Evolutionary conservation across 768 basidiomycete species (phyloP).

Genomic region (Tylopilus rubrobrunneus): DNA sequence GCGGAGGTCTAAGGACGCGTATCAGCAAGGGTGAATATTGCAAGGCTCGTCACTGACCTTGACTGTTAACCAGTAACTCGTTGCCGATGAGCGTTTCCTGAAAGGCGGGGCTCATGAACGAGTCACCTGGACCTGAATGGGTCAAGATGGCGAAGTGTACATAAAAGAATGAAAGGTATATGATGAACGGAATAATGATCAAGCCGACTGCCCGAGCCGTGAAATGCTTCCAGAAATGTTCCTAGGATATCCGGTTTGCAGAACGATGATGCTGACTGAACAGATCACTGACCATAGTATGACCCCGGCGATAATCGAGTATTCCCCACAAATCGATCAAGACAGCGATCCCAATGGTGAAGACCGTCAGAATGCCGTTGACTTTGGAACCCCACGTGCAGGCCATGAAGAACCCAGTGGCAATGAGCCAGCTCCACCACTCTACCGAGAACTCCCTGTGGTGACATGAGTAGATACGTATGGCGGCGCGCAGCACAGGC

Average conservation of each 20-base stretch:
- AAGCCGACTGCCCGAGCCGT: conserved; percentile 77
- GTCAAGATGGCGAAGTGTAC: conserved; percentile 87
- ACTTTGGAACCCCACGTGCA: conserved; percentile 98
- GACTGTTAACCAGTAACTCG: conserved; percentile 85
- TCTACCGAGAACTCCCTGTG: conserved; percentile 77
- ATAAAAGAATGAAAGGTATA: conserved; percentile 96
- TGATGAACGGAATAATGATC: conserved; percentile 81
- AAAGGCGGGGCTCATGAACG: conserved; percentile 97
- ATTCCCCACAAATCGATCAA: conserved; percentile 93
- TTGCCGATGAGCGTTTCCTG: conserved; percentile 94
- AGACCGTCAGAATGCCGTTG: conserved; percentile 90
- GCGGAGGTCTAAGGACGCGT: conserved; percentile 67
- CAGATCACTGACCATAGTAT: conserved; percentile 59
- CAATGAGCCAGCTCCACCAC: conserved; percentile 94
- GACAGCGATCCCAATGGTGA: conserved; percentile 87
- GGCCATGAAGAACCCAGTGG: conserved; percentile 91
- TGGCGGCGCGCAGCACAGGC: not conserved
- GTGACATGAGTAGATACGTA: conserved; percentile 2
- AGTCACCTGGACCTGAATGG: conserved; percentile 87
- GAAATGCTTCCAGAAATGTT: conserved; percentile 89
- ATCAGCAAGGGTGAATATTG: not conserved
- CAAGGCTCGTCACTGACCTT: conserved; percentile 55
- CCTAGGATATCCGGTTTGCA: conserved; percentile 40
- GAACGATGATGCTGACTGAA: not conserved
- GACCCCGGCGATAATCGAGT: conserved; percentile 76